Evolutionary conservation across 1,139 yeast species (phyloP), one percentile per base, ranked within the genome.

Genomic region (Yamadazyma aaseri): DNA sequence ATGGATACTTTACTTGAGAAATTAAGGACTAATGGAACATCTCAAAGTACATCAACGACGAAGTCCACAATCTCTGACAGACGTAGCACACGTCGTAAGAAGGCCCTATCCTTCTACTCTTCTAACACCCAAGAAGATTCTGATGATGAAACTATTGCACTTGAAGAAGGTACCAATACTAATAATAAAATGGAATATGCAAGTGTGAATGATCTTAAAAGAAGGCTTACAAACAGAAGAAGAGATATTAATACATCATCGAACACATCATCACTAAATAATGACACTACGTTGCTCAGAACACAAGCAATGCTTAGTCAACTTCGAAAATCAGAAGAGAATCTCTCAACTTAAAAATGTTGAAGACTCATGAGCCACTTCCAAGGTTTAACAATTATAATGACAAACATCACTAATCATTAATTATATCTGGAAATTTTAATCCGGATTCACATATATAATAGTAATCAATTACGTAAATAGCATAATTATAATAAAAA

Each of bases 261-360:
- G 11, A 46, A 46, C 20, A 34, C 42, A 17, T 54, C 33, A 2
- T 44, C 47, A 45, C 13, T 42, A 6, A 38, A 42, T 53, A 15
- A 70, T 57, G 45, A 55, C 53, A 38, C 50, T 51, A 46, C 50
- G 2, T 52, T 65, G 56, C 49, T 60, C 25, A 42, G 76, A 34
- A 73, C 75, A 1, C 73, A 66, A 37, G 60, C 62, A 0, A 68
- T 70, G 74, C 56, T 70, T 38, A 57, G 55, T 33, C 63, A 64
- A 33, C 49, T 70, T 17, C 42, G 74, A 15, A 32, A 30, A n/a
- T 28, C 31, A 7, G 24, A 28, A 28, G 31, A 28, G 11, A 28
- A 14, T 21, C 14, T 28, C 15, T 22, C 25, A 7, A n/a, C 7
- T 8, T 8, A 8, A 8, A n/a, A n/a, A n/a, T n/a, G n/a, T n/a